Evolutionary conservation across 1,139 yeast genomes (phyloP).

Genomic region (Diutina ranongensis): DNA sequence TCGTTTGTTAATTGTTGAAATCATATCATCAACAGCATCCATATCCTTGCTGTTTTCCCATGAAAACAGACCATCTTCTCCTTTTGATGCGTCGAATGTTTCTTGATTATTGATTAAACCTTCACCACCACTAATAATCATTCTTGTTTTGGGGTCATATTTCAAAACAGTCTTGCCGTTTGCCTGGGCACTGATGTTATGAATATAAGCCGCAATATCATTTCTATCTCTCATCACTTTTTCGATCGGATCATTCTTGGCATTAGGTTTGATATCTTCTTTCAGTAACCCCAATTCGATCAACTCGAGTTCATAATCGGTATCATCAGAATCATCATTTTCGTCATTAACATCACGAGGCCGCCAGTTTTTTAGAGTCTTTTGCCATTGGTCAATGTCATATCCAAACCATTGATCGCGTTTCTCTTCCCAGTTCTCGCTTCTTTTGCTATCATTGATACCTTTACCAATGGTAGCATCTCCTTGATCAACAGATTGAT

Average conservation of each 20-base stretch:
- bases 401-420: constrained; percentile 25
- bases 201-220: constrained; percentile 42
- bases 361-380: constrained; percentile 18
- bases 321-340: constrained; percentile 28
- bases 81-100: neutral
- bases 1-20: neutral
- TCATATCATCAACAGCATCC: neutral
- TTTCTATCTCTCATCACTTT: constrained; percentile 31
- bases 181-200: constrained; percentile 20
- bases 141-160: constrained; percentile 1
- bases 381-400: constrained; percentile 9
- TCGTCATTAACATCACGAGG: constrained; percentile 9
- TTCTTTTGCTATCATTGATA: constrained; percentile 21
- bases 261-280: constrained; percentile 17
- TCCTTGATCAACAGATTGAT: constrained; percentile 19
- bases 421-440: constrained; percentile 30
- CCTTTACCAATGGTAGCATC: constrained; percentile 23
- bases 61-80: neutral
- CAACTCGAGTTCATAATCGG: constrained; percentile 38
- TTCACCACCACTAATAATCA: neutral
- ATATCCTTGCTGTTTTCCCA: neutral
- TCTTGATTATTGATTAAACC: neutral
- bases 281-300: constrained; percentile 32
- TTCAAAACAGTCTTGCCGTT: constrained; percentile 33
- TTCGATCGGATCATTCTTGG: constrained; percentile 26